A percentile compares a stretch with the other conserved stretches of the same genome.
These are phyloP conservation scores for Coprinellus aureogranulatus DNA, from an alignment of 768 basidiomycete genomes.

Conservation along the genomic window DNA sequence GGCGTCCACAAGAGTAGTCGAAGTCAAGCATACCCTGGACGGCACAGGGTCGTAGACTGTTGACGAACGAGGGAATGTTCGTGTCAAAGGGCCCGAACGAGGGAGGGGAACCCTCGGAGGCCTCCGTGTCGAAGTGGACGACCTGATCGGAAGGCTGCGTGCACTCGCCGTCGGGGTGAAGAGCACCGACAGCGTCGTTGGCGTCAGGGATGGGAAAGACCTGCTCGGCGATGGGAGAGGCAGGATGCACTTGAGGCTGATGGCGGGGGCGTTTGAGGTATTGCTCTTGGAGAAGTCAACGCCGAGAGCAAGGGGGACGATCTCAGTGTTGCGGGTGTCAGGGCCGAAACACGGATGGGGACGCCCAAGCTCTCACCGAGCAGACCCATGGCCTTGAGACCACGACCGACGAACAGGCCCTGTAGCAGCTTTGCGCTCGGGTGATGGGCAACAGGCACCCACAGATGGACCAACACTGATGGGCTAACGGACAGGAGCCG, in stretches of 20 bases:
- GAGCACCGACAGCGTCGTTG: slow-evolving; percentile 57
- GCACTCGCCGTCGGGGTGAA: slow-evolving; percentile 76
- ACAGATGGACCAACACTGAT: no score
- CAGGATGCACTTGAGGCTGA: slow-evolving; percentile 35
- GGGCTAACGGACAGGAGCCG: no score
- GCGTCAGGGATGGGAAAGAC: slow-evolving; percentile 38
- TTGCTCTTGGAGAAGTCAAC: slow-evolving; percentile 54
- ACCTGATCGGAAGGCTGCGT: slow-evolving; percentile 87
- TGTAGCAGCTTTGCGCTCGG: no score
- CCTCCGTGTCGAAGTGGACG: slow-evolving; percentile 73
- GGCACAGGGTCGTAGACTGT: slow-evolving; percentile 97
- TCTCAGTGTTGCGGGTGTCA: slow-evolving; percentile 97
- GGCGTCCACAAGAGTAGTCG: slow-evolving; percentile 95
- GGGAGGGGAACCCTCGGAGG: slow-evolving; percentile 52
- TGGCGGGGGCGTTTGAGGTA: slow-evolving; percentile 25
- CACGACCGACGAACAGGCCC: no score
- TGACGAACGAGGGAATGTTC: slow-evolving; percentile 93
- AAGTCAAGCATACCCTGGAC: slow-evolving; percentile 98
- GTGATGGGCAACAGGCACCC: no score
- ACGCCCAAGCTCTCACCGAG: slow-evolving; percentile 97
- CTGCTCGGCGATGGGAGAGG: slow-evolving; percentile 23
- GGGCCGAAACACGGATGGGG: slow-evolving; percentile 97
- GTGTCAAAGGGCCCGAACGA: slow-evolving; percentile 90
- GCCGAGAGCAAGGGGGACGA: slow-evolving; percentile 97
- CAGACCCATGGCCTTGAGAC: slow-evolving; percentile 95